These are phyloP conservation scores for Pseudocercospora fijiensis DNA, from an alignment of 2,329 filamentous ascomycete genomes.

Conservation along the genomic window DNA sequence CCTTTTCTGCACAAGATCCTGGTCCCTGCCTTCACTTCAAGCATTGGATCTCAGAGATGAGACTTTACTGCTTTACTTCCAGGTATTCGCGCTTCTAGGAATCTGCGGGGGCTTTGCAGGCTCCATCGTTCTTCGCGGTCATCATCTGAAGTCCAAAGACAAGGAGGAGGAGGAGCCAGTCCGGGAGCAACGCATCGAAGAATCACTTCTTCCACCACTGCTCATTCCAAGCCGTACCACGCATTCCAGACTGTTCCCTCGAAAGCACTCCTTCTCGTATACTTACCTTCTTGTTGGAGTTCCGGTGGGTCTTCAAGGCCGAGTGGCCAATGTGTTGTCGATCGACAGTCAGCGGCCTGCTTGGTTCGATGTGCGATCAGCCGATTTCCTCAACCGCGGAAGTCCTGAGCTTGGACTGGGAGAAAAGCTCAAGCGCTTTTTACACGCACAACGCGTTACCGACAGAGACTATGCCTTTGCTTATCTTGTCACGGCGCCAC, in stretches of 20 bases:
- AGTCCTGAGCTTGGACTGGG: conserved; percentile 55
- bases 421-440: conserved; percentile 61
- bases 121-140: conserved; percentile 33
- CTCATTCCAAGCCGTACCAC: conserved; percentile 66
- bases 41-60: conserved; percentile 20
- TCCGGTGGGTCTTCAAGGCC: conserved; percentile 62
- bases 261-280: conserved; percentile 67
- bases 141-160: conserved; percentile 25
- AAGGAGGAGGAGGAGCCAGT: conserved; percentile 9
- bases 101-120: conserved; percentile 34
- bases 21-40: conserved; percentile 20
- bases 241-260: conserved; percentile 66
- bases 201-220: conserved; percentile 46
- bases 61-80: conserved; percentile 28
- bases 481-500: conserved; percentile 69
- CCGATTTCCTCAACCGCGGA: conserved; percentile 62
- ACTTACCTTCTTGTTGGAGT: conserved; percentile 69
- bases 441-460: conserved; percentile 57
- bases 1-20: conserved; percentile 27
- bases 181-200: conserved; percentile 31
- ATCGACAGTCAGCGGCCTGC: conserved; percentile 37
- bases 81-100: conserved; percentile 32
- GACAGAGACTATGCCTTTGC: conserved; percentile 63
- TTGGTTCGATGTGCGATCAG: conserved; percentile 62
- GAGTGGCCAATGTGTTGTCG: conserved; percentile 58